Conservation (phyloP, 768 basidiomycete genomes). For the Naganishia onofrii region DNA sequence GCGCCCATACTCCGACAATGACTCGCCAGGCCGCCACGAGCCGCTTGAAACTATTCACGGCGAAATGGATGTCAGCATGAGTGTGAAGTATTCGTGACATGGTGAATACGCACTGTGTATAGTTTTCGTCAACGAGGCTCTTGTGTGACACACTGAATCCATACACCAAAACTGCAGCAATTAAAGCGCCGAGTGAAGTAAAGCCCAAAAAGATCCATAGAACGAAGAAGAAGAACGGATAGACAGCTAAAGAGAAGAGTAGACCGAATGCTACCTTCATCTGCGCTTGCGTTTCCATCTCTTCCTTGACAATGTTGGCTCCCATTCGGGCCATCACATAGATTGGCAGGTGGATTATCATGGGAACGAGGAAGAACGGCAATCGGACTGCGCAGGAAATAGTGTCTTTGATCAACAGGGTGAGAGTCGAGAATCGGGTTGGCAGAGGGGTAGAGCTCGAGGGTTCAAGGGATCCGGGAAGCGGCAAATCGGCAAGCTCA, state of each 20-base stretch:
- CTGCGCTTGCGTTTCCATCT: constrained; percentile 93
- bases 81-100: background rate
- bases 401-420: constrained; percentile 74
- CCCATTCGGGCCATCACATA: constrained; percentile 78
- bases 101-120: constrained; percentile 64
- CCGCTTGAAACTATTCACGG: constrained; percentile 66
- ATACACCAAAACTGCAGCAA: constrained; percentile 69
- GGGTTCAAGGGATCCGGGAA: constrained; percentile 80
- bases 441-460: constrained; percentile 71
- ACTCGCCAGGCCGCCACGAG: constrained; percentile 92
- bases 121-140: constrained; percentile 79
- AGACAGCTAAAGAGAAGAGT: constrained; percentile 70
- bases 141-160: constrained; percentile 81
- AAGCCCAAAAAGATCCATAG: constrained; percentile 82
- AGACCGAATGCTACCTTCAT: constrained; percentile 87
- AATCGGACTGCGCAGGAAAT: constrained; percentile 67
- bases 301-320: constrained; percentile 70
- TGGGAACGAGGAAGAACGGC: constrained; percentile 84
- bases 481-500: constrained; percentile 75
- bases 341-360: constrained; percentile 62
- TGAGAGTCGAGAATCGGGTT: constrained; percentile 74
- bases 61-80: background rate
- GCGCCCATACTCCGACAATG: constrained; percentile 91
- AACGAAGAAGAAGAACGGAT: constrained; percentile 77
- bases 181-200: constrained; percentile 67